These are phyloP conservation scores for Coemansia sp. DNA, from an alignment of 192 early-diverging fungal species.

Conservation along the genomic window DNA sequence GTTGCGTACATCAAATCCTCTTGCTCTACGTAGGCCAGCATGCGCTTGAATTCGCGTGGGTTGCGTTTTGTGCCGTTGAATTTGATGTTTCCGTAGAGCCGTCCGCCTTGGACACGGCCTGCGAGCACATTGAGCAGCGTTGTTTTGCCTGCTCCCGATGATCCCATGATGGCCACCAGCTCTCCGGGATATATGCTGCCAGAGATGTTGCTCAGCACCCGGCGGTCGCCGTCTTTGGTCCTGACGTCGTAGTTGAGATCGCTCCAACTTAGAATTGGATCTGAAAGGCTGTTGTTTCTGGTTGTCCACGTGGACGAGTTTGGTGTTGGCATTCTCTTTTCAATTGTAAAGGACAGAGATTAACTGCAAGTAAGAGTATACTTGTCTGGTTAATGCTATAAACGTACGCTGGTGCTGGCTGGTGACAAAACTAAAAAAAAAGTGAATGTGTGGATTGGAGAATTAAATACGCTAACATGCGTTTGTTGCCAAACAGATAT, in stretches of 20 bases:
- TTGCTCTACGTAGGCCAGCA: conserved; percentile 55
- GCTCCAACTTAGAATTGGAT: conserved; percentile 41
- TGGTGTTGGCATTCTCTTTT: neutral
- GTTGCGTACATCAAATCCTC: conserved; percentile 56
- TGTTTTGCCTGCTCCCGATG: conserved; percentile 86
- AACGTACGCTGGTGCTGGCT: too few relatives aligned
- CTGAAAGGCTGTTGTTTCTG: neutral
- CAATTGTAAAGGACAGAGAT: neutral
- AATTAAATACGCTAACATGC: too few relatives aligned
- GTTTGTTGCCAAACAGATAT: too few relatives aligned
- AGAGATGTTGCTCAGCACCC: conserved; percentile 64
- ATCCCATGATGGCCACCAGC: conserved; percentile 88
- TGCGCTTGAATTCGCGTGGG: conserved; percentile 47
- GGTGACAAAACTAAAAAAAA: too few relatives aligned
- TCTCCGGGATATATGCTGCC: conserved; percentile 73
- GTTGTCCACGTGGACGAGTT: neutral
- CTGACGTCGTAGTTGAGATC: conserved; percentile 48
- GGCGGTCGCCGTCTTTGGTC: conserved; percentile 31
- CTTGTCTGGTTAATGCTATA: too few relatives aligned
- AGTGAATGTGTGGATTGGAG: too few relatives aligned
- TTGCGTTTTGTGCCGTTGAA: conserved; percentile 52
- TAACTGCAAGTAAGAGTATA: too few relatives aligned
- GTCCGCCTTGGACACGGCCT: conserved; percentile 61
- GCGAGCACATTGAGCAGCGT: conserved; percentile 78
- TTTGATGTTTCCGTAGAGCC: conserved; percentile 57